Evolutionary conservation across 2,329 filamentous ascomycete genomes (phyloP), one percentile per base, ranked within the genome.

Genomic region (Monilinia vaccinii-corymbosi): DNA sequence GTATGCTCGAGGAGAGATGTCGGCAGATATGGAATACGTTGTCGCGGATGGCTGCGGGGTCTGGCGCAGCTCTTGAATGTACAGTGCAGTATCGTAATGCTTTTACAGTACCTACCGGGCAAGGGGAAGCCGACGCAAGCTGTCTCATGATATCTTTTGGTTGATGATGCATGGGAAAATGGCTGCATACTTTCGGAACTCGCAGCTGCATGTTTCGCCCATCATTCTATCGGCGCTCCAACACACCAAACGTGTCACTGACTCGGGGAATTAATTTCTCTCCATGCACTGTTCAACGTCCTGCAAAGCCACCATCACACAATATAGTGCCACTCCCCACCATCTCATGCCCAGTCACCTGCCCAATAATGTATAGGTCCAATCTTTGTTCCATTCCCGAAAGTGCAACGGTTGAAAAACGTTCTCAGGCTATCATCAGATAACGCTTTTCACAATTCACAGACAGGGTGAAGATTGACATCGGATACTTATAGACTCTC

Each of bases 251-350:
- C 32, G 51, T 55, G 32, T 44, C 51, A 55, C 38, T 55, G 51
- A 55, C 38, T 55, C 51, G 28, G 51, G 38, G 13, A 34, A 55
- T 55, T 44, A 23, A 44, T 34, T 55, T 25, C 51, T 55, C 44
- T 44, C 38, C 51, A 55, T 55, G 51, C 51, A 44, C 44, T 55
- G 28, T 44, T 31, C 51, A 55, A 32, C 51, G 51, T 55, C 51
- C 28, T 31, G 14, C 51, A 21, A 55, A 55, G 38, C 28, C 38
- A 55, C 51, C 32, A 55, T 44, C 51, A 55, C 51, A 55, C 38
- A 55, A 55, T 45, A 32, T 53, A 32, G 40, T 44, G 28, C 51
- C 38, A 23, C 28, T 42, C 50, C 36, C 50, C 50, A 52, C 50
- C 36, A 21, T 42, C 18, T 23, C 14, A 32, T 45, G 7, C 18